Evolutionary conservation across 768 basidiomycete species (phyloP).

Genomic region (Melanogaster broomeanus): DNA sequence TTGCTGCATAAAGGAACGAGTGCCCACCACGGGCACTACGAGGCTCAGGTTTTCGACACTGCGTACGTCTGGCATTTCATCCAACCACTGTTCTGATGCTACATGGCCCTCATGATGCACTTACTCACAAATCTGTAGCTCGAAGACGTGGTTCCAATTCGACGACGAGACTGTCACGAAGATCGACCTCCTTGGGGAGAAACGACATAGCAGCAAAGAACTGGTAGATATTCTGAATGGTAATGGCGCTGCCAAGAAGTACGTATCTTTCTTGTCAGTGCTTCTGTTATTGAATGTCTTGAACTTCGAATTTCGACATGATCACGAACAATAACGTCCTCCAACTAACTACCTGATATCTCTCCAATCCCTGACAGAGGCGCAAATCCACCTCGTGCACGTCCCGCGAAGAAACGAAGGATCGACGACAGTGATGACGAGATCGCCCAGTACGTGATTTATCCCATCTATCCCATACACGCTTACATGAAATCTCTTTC

Average conservation of each 20-base stretch:
- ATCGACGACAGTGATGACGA: constrained; percentile 66
- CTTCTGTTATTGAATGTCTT: background rate
- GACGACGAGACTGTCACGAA: constrained; percentile 85
- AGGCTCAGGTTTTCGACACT: constrained; percentile 78
- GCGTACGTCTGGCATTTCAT: constrained; percentile 43
- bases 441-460: constrained; percentile 28
- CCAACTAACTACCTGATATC: too few relatives aligned
- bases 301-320: too few relatives aligned
- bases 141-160: constrained; percentile 83
- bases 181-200: constrained; percentile 56
- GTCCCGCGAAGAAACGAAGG: constrained; percentile 48
- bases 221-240: constrained; percentile 27
- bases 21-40: constrained; percentile 90
- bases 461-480: constrained; percentile 19
- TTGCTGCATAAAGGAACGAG: constrained; percentile 89
- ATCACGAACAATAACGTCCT: too few relatives aligned
- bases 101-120: background rate
- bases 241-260: constrained; percentile 28
- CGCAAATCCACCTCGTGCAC: constrained; percentile 35
- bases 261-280: constrained; percentile 11
- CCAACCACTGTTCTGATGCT: background rate
- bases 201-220: constrained; percentile 34
- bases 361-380: constrained; percentile 12
- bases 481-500: background rate
- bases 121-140: constrained; percentile 39